phyloP scores from a whole-genome alignment of 495 filamentous ascomycete species.

The Gamarada debralockiae region DNA sequence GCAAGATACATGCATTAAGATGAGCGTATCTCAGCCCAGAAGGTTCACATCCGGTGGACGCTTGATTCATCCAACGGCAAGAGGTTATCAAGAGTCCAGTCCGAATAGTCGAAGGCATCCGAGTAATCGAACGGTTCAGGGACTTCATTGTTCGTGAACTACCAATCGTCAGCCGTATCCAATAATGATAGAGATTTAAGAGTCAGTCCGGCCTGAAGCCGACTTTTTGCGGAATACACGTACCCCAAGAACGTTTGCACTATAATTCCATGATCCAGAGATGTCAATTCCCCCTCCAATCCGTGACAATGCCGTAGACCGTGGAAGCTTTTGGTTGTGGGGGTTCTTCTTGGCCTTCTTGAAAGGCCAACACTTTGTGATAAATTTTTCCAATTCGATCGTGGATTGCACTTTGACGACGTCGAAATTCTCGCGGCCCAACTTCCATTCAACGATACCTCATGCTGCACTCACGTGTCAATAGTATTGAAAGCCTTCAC shows the following conservation, averaged over 20 bases:
- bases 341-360: neutral
- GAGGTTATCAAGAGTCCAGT: conserved; percentile 1
- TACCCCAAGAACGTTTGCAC: neutral
- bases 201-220: neutral
- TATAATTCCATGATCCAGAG: neutral
- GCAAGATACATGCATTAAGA: too few relatives aligned
- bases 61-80: neutral
- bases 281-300: neutral
- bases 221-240: neutral
- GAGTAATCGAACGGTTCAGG: neutral
- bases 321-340: neutral
- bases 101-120: neutral
- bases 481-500: neutral
- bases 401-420: neutral
- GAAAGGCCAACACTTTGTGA: neutral
- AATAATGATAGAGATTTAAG: neutral
- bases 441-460: neutral
- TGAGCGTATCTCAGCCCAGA: too few relatives aligned
- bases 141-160: neutral
- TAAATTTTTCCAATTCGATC: neutral
- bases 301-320: neutral
- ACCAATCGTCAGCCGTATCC: neutral
- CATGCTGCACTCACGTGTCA: neutral
- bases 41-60: too few relatives aligned
- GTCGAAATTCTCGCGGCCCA: neutral